phyloP scores from a whole-genome alignment of 805 yeast species.

The Blastobotrys parvus region DNA sequence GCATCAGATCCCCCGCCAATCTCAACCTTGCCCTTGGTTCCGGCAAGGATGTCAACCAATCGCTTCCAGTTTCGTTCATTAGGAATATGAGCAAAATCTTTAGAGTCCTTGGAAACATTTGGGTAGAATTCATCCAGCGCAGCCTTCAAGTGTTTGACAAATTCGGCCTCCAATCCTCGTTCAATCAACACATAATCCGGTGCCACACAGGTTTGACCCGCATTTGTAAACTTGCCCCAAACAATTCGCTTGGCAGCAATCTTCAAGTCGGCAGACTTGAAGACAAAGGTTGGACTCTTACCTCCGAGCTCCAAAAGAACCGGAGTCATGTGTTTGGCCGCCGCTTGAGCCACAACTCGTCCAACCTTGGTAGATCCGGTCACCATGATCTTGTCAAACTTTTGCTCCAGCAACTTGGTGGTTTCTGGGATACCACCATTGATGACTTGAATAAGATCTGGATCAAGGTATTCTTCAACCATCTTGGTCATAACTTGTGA shows the following conservation, averaged over 20 bases:
- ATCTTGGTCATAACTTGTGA: constrained; percentile 49
- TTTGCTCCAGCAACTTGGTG: constrained; percentile 47
- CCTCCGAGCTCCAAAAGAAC: constrained; percentile 82
- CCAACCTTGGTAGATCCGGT: constrained; percentile 82
- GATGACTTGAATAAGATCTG: constrained; percentile 49
- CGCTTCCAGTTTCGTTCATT: constrained; percentile 42
- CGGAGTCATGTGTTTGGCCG: constrained; percentile 82
- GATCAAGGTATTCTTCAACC: constrained; percentile 45
- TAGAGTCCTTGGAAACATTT: constrained; percentile 18
- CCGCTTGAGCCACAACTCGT: constrained; percentile 63
- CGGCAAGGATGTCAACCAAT: constrained; percentile 14
- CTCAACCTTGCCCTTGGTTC: constrained; percentile 43
- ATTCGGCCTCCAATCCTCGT: constrained; percentile 43
- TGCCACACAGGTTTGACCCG: constrained; percentile 89
- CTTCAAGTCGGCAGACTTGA: constrained; percentile 36
- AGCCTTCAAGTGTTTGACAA: constrained; percentile 35
- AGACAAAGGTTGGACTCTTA: constrained; percentile 74
- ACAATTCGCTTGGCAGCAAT: constrained; percentile 51
- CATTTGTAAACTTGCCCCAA: constrained; percentile 72
- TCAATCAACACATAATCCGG: constrained; percentile 78
- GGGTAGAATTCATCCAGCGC: constrained; percentile 37
- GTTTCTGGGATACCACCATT: constrained; percentile 68
- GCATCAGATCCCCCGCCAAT: constrained; percentile 33
- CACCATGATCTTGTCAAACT: constrained; percentile 74
- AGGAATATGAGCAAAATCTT: constrained; percentile 51